A percentile compares a stretch with the other conserved stretches of the same genome.
These are phyloP conservation scores for Starmera dryadoides DNA, from an alignment of 805 yeast genomes.

Conservation along the genomic window DNA sequence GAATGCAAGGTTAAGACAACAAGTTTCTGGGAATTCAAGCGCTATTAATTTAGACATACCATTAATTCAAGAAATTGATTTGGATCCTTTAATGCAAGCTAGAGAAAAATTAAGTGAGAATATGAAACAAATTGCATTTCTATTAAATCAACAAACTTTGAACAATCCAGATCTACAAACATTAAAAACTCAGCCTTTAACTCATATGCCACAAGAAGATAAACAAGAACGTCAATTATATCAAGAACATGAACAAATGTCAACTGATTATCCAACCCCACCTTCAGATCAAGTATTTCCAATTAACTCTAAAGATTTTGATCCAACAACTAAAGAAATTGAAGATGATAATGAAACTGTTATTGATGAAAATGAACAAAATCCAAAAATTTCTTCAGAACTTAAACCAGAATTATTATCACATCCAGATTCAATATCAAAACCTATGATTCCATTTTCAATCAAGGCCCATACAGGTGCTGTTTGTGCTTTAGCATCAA, in stretches of 20 bases:
- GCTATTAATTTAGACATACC: background rate
- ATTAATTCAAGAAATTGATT: background rate
- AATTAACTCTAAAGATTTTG: background rate
- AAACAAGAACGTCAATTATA: no score
- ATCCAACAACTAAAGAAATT: background rate
- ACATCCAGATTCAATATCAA: background rate
- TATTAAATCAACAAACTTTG: background rate
- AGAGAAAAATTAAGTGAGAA: background rate
- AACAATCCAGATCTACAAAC: background rate
- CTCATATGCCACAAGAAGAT: background rate
- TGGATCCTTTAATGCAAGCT: slow-evolving; percentile 1
- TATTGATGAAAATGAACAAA: background rate
- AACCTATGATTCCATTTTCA: background rate
- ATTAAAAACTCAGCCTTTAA: background rate
- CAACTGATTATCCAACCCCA: background rate
- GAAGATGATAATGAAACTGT: slow-evolving; percentile 1
- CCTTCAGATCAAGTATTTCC: no score
- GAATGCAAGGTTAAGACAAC: background rate
- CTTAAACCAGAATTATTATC: background rate
- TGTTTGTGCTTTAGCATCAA: background rate
- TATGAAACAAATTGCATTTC: background rate
- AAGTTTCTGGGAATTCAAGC: background rate
- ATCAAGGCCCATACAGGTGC: background rate
- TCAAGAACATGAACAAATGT: background rate
- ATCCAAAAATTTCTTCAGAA: background rate